A percentile compares a stretch with the other conserved stretches of the same genome.
These are phyloP conservation scores for Aechmea fasciata DNA, from an alignment of 176 grass and related monocot genomes.

Conservation along the genomic window DNA sequence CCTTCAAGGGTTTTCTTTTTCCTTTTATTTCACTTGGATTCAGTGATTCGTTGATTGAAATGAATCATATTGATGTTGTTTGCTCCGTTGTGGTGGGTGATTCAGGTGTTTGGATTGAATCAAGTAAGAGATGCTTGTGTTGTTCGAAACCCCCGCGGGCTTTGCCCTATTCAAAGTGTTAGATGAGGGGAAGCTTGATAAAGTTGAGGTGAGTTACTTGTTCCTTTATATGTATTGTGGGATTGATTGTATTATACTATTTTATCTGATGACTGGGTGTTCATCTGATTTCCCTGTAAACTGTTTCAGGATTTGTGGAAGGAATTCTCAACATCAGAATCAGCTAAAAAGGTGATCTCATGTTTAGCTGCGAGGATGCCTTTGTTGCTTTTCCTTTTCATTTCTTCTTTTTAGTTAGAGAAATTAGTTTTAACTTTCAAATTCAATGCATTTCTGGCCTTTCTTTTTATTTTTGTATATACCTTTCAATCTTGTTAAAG, in stretches of 20 bases:
- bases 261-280: background rate
- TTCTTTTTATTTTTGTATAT: no score
- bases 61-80: no score
- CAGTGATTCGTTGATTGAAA: no score
- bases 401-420: background rate
- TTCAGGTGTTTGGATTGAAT: background rate
- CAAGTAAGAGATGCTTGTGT: constrained; percentile 45
- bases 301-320: constrained; percentile 68
- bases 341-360: constrained; percentile 55
- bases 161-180: constrained; percentile 94
- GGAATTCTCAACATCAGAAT: constrained; percentile 51
- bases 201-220: constrained; percentile 44
- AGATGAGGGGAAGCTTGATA: constrained; percentile 71
- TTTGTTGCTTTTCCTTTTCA: background rate
- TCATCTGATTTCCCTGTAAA: background rate
- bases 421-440: no score
- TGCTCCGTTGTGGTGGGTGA: no score
- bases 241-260: background rate
- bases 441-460: no score
- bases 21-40: no score
- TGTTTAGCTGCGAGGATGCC: background rate
- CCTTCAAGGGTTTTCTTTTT: no score
- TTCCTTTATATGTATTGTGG: background rate
- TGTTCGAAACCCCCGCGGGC: constrained; percentile 87
- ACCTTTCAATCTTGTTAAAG: no score